phyloP scores from a whole-genome alignment of 352 stramenopile species.

The Pythium plurisporium region DNA sequence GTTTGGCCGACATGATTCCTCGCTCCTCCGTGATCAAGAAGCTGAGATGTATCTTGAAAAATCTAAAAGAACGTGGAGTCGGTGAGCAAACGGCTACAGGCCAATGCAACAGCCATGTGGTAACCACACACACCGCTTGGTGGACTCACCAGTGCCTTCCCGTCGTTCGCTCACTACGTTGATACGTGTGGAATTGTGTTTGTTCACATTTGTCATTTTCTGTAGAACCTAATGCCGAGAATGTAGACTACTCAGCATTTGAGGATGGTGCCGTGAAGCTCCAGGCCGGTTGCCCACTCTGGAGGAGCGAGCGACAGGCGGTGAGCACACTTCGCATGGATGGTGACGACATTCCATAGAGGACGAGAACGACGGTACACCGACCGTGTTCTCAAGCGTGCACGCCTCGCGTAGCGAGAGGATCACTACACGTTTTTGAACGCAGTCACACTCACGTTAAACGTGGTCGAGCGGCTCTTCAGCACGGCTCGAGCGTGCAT shows the following conservation, averaged over 20 bases:
- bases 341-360: no score
- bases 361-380: neutral
- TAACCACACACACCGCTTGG: constrained; percentile 6
- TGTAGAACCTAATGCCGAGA: neutral
- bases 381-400: neutral
- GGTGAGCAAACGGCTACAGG: constrained; percentile 6
- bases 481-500: neutral
- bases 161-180: neutral
- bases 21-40: neutral
- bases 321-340: no score
- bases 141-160: constrained; percentile 1
- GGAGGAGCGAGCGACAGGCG: neutral
- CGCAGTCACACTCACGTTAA: neutral
- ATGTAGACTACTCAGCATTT: neutral
- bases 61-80: constrained; percentile 5
- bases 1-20: neutral
- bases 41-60: no score
- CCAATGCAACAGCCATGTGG: neutral
- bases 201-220: neutral
- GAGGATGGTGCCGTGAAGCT: neutral
- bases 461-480: neutral
- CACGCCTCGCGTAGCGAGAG: neutral
- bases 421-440: neutral
- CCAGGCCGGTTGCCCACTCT: neutral
- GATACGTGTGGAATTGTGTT: neutral